A percentile compares a stretch with the other conserved stretches of the same genome.
phyloP scores from a whole-genome alignment of 208 protist species.

The Leishmania aethiopica region DNA sequence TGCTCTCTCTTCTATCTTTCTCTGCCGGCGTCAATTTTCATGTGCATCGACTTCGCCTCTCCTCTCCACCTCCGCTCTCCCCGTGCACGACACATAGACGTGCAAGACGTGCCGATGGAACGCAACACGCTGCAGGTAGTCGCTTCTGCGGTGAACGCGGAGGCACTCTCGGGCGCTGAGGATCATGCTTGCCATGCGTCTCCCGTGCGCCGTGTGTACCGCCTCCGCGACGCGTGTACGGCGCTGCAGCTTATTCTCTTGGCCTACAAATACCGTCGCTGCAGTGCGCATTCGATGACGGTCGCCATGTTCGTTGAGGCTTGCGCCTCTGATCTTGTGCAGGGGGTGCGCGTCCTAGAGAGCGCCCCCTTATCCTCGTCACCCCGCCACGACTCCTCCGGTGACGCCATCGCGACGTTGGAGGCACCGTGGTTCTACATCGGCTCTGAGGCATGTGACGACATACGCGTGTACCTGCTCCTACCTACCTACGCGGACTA shows the following conservation, averaged over 20 bases:
- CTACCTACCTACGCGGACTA: conserved; percentile 38
- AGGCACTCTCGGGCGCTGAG: background rate
- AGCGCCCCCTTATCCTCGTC: background rate
- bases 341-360: background rate
- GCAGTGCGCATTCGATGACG: background rate
- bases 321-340: conserved; percentile 14
- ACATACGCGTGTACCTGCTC: conserved; percentile 26
- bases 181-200: background rate
- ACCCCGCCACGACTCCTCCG: background rate
- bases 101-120: background rate
- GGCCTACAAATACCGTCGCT: background rate
- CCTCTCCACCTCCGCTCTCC: background rate
- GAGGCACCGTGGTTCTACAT: conserved; percentile 13
- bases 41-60: background rate
- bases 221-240: conserved; percentile 31
- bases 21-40: background rate
- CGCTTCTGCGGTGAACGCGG: background rate
- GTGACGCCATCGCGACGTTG: background rate
- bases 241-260: conserved; percentile 22
- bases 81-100: background rate
- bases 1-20: background rate
- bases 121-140: background rate
- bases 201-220: background rate
- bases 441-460: background rate
- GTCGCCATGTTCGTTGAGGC: conserved; percentile 15